Percentiles rank a stretch among this genome's conserved stretches.
Evolutionary conservation across 176 grass and related monocot species (phyloP).

Genomic region (Musa acuminata): DNA sequence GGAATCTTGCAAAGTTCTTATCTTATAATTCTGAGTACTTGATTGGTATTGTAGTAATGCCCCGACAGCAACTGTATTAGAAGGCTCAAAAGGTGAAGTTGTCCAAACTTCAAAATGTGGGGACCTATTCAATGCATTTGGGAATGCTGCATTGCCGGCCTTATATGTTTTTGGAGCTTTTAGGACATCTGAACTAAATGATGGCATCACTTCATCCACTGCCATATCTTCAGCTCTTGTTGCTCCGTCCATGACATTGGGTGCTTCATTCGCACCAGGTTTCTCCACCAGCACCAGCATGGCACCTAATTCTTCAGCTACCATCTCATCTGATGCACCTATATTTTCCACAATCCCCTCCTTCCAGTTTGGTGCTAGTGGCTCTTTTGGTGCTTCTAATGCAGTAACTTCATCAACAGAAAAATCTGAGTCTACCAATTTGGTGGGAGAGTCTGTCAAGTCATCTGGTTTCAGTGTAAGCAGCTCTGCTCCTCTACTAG

Average conservation of each 20-base stretch:
- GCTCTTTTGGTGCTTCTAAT: neutral
- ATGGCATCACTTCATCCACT: neutral
- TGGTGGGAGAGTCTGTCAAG: neutral
- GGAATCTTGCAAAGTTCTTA: neutral
- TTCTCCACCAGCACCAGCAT: neutral
- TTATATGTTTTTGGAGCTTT: constrained; percentile 5
- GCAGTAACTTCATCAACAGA: neutral
- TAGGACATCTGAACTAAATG: neutral
- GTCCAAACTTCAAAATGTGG: neutral
- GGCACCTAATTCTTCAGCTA: neutral
- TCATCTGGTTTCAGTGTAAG: neutral
- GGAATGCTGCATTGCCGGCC: neutral
- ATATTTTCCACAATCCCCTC: neutral
- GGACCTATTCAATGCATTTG: constrained; percentile 9
- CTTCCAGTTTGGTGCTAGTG: constrained; percentile 11
- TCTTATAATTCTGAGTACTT: neutral
- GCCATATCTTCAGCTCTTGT: neutral
- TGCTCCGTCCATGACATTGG: neutral
- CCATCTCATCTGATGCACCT: neutral
- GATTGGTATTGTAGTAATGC: neutral
- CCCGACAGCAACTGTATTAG: neutral
- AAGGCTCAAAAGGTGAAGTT: constrained; percentile 9
- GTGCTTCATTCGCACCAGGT: neutral
- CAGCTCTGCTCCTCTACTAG: neutral
- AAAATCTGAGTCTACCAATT: neutral